Conservation (phyloP, 2,329 filamentous ascomycete genomes). For the Sphaerulina musiva region DNA sequence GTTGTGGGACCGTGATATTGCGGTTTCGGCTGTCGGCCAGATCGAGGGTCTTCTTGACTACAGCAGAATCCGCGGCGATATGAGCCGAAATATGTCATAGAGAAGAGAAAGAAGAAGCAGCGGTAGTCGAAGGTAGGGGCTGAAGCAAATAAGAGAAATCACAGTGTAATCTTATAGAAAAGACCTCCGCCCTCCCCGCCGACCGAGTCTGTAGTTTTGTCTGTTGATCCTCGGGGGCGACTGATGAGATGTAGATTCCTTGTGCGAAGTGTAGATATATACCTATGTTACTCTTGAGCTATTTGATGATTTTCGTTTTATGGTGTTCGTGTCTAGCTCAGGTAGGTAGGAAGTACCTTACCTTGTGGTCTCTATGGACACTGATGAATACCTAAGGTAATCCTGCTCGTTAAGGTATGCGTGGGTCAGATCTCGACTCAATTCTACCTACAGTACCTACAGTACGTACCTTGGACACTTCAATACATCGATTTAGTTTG, state of each 20-base stretch:
- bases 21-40: constrained; percentile 83
- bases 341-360: no score
- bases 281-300: no score
- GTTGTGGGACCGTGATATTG: constrained; percentile 95
- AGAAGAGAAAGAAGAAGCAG: no score
- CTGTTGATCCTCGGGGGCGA: background rate
- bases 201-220: background rate
- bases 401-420: no score
- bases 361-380: no score
- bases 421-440: no score
- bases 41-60: constrained; percentile 81
- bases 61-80: constrained; percentile 71
- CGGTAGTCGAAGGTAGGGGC: background rate
- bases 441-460: no score
- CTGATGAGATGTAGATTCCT: constrained; percentile 1
- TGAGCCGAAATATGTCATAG: constrained; percentile 65
- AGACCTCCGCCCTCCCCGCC: background rate
- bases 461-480: no score
- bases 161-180: constrained; percentile 24
- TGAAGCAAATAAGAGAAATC: constrained; percentile 14
- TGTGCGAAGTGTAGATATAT: background rate
- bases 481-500: no score
- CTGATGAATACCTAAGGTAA: no score
- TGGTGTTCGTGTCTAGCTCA: no score
- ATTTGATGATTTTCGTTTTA: no score